These are phyloP conservation scores for Lophiostoma macrostomum DNA, from an alignment of 495 filamentous ascomycete genomes.

Conservation along the genomic window DNA sequence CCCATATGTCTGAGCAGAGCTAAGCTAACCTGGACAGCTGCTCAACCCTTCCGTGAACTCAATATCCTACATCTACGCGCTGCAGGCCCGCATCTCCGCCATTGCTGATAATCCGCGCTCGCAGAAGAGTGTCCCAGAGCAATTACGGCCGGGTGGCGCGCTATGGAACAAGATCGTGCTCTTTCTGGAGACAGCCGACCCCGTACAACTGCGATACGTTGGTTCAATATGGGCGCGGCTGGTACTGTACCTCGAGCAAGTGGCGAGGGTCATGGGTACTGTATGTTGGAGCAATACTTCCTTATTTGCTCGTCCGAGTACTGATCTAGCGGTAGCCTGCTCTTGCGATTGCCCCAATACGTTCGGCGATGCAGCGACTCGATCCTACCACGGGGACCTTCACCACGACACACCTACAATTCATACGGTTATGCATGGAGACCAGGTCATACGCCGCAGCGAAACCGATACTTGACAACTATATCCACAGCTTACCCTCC, in stretches of 20 bases:
- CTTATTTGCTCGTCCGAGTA: not conserved
- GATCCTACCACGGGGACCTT: slow-evolving; percentile 69
- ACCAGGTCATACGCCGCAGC: slow-evolving; percentile 52
- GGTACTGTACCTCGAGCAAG: slow-evolving; percentile 46
- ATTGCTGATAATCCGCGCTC: slow-evolving; percentile 13
- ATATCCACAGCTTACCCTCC: slow-evolving; percentile 62
- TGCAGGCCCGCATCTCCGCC: slow-evolving; percentile 28
- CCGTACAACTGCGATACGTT: slow-evolving; percentile 58
- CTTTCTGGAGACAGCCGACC: slow-evolving; percentile 56
- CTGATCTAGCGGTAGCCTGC: slow-evolving; percentile 48
- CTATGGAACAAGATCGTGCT: slow-evolving; percentile 50
- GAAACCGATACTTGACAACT: slow-evolving; percentile 65
- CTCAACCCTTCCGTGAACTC: slow-evolving; percentile 39
- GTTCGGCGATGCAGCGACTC: slow-evolving; percentile 66
- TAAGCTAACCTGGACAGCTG: slow-evolving; percentile 18
- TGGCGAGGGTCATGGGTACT: slow-evolving; percentile 45
- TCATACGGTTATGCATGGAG: slow-evolving; percentile 60
- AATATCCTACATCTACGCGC: slow-evolving; percentile 37
- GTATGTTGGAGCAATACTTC: slow-evolving; percentile 37
- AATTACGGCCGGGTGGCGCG: slow-evolving; percentile 18
- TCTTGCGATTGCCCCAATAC: slow-evolving; percentile 57
- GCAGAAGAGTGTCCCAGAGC: slow-evolving; percentile 23
- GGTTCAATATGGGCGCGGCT: slow-evolving; percentile 54
- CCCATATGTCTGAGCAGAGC: not conserved
- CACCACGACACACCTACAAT: slow-evolving; percentile 61